phyloP scores from a whole-genome alignment of 306 rosid species.

The Oemleria cerasiformis region DNA sequence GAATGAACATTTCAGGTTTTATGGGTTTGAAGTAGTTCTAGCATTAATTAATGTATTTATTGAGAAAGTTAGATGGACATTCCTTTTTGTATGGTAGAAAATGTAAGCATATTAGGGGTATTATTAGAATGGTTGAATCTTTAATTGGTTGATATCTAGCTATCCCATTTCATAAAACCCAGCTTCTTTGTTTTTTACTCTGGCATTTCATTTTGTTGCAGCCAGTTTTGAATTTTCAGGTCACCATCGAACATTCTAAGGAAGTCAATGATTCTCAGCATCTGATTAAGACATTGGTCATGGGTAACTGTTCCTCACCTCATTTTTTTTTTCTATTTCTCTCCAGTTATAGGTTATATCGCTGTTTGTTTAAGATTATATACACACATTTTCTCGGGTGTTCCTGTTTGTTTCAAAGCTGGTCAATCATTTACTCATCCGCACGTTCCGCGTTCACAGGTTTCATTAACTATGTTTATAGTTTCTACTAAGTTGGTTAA shows the following conservation, averaged over 20 bases:
- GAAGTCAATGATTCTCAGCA: constrained; percentile 94
- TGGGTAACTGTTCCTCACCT: constrained; percentile 66
- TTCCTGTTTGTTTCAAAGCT: too few species aligned
- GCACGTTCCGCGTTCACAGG: constrained; percentile 92
- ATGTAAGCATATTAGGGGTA: background rate
- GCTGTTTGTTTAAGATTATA: too few species aligned
- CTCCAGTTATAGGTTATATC: constrained; percentile 2
- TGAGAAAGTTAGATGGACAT: background rate
- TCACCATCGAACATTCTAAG: constrained; percentile 84
- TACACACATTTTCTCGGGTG: too few species aligned
- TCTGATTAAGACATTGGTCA: constrained; percentile 89
- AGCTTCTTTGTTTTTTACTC: constrained; percentile 7
- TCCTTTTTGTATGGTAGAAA: background rate
- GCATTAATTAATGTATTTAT: background rate
- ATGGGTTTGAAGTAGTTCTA: too few species aligned
- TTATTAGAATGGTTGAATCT: background rate
- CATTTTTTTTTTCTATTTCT: background rate
- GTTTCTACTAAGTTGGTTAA: constrained; percentile 22
- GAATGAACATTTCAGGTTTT: too few species aligned
- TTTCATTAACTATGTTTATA: constrained; percentile 27
- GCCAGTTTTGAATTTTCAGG: constrained; percentile 95
- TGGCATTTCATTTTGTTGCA: constrained; percentile 46
- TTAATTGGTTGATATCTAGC: too few species aligned
- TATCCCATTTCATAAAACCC: background rate
- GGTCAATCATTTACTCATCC: constrained; percentile 98